A percentile compares a stretch with the other conserved stretches of the same genome.
Evolutionary conservation across 2,329 filamentous ascomycete species (phyloP).

Genomic region (Aspergillus pseudotamarii): DNA sequence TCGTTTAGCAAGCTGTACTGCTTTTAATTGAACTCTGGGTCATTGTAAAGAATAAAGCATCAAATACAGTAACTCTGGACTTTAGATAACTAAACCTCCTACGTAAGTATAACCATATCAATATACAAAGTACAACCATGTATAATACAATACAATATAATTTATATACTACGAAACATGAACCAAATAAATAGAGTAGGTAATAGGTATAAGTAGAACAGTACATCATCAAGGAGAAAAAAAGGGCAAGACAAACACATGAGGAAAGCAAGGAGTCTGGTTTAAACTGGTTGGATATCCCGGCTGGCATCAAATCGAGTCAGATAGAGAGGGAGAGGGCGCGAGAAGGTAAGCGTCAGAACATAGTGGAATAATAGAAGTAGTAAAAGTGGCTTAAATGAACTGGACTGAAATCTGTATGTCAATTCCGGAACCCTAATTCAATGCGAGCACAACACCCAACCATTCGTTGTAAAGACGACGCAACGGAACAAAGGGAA

Average conservation of each 20-base stretch:
- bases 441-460: slow-evolving; percentile 4
- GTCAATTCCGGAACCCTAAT: slow-evolving; percentile 5
- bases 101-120: neutral
- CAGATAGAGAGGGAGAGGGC: neutral
- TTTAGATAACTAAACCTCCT: too few species aligned
- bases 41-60: too few species aligned
- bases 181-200: neutral
- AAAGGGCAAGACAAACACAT: slow-evolving; percentile 1
- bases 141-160: neutral
- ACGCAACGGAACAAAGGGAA: slow-evolving; percentile 1
- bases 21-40: too few species aligned
- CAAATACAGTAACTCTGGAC: too few species aligned
- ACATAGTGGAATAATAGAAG: neutral
- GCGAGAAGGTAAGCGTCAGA: neutral
- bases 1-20: too few species aligned
- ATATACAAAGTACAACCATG: neutral
- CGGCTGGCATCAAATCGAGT: neutral
- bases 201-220: slow-evolving; percentile 7
- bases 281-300: neutral
- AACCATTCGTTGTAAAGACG: slow-evolving; percentile 1
- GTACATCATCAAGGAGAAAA: neutral
- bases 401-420: slow-evolving; percentile 8
- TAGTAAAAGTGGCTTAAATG: slow-evolving; percentile 6
- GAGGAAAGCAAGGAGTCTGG: neutral
- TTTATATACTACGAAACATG: slow-evolving; percentile 9